Evolutionary conservation across 2,329 filamentous ascomycete genomes (phyloP), one percentile per base, ranked within the genome.

Genomic region (Penicillium hesseltinei): DNA sequence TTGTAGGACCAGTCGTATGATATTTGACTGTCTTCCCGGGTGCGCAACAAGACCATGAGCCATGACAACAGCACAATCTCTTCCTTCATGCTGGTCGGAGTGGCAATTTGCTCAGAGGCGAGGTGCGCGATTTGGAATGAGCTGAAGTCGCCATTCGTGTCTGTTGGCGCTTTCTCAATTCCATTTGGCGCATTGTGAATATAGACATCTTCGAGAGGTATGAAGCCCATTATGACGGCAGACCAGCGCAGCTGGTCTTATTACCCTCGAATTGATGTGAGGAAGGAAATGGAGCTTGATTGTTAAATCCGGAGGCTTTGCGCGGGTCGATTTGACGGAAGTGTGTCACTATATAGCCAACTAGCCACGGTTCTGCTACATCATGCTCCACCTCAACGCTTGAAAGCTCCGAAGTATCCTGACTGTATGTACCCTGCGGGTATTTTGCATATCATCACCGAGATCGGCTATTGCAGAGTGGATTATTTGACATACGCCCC

Each of bases 41-140:
- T 77, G 11, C 78, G 71, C 54, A 79, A 55, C 8, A 81, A 73
- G 7, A 78, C 73, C 13, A 80, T 68, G 15, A 80, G 70, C 79
- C 79, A 81, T 40, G 79, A 72, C 36, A 76, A 44, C 11, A 80
- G 71, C 13, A 80, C 19, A 17, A 76, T 51, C 19, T 78, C 77
- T n/a, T 79, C 74, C 56, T 62, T 75, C 66, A 76, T 69, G 31
- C 71, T 67, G 8, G 75, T 77, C 17, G 64, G 62, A 11, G 67
- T 70, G 13, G 38, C n/a, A 3, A 35, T 50, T 17, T 69, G 53
- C 36, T 72, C 58, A 33, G 69, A 59, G 11, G 55, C 60, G 54
- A 76, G 66, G 5, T 60, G 66, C 21, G 42, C 39, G n/a, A 76
- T 40, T n/a, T 71, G 57, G 54, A 72, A 72, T 36, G 62, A 64